Conservation (phyloP, 2,329 filamentous ascomycete genomes). For the Fusarium luffae region DNA sequence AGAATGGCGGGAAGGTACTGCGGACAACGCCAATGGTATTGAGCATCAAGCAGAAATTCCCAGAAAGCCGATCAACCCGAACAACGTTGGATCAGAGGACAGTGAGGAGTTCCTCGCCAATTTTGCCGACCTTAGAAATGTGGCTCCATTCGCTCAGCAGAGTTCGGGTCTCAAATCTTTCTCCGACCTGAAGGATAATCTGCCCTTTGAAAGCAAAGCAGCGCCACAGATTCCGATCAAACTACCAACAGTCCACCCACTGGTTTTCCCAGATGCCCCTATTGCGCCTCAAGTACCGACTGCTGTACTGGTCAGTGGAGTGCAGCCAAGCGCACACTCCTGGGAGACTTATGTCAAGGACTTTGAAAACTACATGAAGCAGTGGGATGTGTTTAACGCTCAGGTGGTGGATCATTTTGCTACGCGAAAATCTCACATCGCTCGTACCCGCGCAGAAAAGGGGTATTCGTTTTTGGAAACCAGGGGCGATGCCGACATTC, state of each 20-base stretch:
- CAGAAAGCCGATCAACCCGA: slow-evolving; percentile 47
- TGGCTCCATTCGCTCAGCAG: slow-evolving; percentile 64
- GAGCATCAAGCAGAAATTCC: slow-evolving; percentile 34
- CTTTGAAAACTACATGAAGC: slow-evolving; percentile 65
- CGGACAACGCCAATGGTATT: slow-evolving; percentile 44
- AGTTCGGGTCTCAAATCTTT: slow-evolving; percentile 64
- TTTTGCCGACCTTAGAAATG: slow-evolving; percentile 66
- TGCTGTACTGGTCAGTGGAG: slow-evolving; percentile 55
- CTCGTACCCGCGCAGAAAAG: slow-evolving; percentile 53
- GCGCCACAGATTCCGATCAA: slow-evolving; percentile 56
- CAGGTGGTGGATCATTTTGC: slow-evolving; percentile 67
- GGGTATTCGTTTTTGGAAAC: slow-evolving; percentile 59
- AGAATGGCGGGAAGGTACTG: slow-evolving; percentile 68
- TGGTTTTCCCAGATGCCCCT: slow-evolving; percentile 62
- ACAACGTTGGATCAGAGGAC: slow-evolving; percentile 64
- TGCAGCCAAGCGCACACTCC: slow-evolving; percentile 55
- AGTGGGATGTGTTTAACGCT: slow-evolving; percentile 62
- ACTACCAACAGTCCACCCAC: slow-evolving; percentile 48
- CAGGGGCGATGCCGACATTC: slow-evolving; percentile 59
- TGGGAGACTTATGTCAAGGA: slow-evolving; percentile 65
- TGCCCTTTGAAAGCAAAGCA: slow-evolving; percentile 67
- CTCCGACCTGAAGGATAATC: slow-evolving; percentile 64
- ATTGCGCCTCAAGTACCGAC: slow-evolving; percentile 61
- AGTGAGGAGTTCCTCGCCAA: slow-evolving; percentile 65
- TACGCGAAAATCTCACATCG: slow-evolving; percentile 60